Conservation (phyloP, 257 asterid genomes). For the Knoxia roxburghii region DNA sequence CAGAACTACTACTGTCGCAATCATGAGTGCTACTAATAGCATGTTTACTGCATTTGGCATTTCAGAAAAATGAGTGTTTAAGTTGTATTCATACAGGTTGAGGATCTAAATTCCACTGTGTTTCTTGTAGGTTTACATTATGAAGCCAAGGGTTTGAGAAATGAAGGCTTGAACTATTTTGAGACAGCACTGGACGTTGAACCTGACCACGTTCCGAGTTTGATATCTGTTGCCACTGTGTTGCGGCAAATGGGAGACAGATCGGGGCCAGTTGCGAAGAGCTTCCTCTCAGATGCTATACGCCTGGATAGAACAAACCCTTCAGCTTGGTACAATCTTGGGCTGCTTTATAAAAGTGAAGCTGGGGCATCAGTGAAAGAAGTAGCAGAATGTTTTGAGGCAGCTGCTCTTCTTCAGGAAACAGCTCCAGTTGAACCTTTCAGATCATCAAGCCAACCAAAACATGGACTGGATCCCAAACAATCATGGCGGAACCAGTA, state of each 20-base stretch:
- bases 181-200: slow-evolving; percentile 73
- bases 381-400: slow-evolving; percentile 89
- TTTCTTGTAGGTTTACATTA: slow-evolving; percentile 44
- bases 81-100: background rate
- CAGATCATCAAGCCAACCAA: slow-evolving; percentile 32
- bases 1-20: background rate
- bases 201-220: slow-evolving; percentile 72
- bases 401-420: slow-evolving; percentile 80
- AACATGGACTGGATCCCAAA: background rate
- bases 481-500: too few relatives aligned
- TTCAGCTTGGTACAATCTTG: slow-evolving; percentile 85
- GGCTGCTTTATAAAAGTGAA: slow-evolving; percentile 58
- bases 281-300: slow-evolving; percentile 75
- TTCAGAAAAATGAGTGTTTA: background rate
- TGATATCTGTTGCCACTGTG: slow-evolving; percentile 64
- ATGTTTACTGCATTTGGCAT: background rate
- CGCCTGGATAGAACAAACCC: slow-evolving; percentile 72
- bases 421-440: slow-evolving; percentile 80
- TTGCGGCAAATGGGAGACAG: slow-evolving; percentile 40
- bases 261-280: slow-evolving; percentile 57
- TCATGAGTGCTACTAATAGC: background rate
- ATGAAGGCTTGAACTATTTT: slow-evolving; percentile 62
- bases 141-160: slow-evolving; percentile 53
- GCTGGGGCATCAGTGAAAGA: slow-evolving; percentile 32
- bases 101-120: background rate